Conservation (phyloP, 345 rosid species). For the Chamaenerion angustifolium region DNA sequence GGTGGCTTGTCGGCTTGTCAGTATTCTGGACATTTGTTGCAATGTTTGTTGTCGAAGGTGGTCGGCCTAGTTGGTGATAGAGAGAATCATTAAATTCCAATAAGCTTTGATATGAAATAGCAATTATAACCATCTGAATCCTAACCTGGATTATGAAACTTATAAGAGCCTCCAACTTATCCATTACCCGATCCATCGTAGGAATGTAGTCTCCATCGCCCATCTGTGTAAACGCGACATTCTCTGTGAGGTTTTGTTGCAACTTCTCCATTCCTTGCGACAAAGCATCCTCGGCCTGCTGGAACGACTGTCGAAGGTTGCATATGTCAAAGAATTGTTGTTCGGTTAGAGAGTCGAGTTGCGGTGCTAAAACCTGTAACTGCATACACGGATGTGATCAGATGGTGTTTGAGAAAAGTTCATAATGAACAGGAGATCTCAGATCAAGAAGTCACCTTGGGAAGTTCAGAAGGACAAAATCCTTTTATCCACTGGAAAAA, state of each 20-base stretch:
- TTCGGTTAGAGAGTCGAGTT: conserved; percentile 57
- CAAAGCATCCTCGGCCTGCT: conserved; percentile 95
- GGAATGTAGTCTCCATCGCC: conserved; percentile 44
- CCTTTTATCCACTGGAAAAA: conserved; percentile 95
- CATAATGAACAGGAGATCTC: too few relatives aligned
- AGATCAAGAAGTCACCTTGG: too few relatives aligned
- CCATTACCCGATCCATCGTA: conserved; percentile 49
- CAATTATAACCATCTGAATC: too few relatives aligned
- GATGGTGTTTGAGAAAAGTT: too few relatives aligned
- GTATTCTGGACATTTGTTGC: conserved; percentile 63
- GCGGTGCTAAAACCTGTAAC: conserved; percentile 57
- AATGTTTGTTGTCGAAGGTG: conserved; percentile 72
- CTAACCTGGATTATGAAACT: conserved; percentile 72
- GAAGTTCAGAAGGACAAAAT: conserved; percentile 84
- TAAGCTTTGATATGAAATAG: too few relatives aligned
- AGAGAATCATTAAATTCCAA: neutral
- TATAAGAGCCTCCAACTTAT: conserved; percentile 60
- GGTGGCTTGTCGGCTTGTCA: conserved; percentile 72
- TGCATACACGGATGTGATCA: too few relatives aligned
- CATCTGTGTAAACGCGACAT: conserved; percentile 48
- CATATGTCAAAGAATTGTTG: conserved; percentile 34
- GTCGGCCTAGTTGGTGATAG: conserved; percentile 54
- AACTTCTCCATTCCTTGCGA: conserved; percentile 89
- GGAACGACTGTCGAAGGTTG: conserved; percentile 52
- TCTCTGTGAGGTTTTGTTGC: conserved; percentile 53